phyloP scores from a whole-genome alignment of 768 basidiomycete species.

The Grammothele lineata region DNA sequence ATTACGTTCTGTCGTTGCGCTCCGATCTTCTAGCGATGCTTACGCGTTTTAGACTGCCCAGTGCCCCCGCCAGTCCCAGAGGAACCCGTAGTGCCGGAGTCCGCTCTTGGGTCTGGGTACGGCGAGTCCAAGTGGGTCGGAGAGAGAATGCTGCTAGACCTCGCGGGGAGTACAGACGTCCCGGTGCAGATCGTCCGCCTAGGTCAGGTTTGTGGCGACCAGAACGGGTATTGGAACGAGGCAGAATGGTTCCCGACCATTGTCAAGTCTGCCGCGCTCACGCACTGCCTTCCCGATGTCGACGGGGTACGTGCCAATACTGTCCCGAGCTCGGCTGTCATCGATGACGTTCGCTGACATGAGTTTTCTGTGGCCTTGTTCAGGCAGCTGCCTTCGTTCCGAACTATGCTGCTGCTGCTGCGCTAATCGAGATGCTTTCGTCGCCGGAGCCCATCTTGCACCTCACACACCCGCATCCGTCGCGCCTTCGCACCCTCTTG shows the following conservation, averaged over 20 bases:
- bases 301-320: not conserved
- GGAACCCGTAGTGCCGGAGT: not conserved
- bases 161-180: slow-evolving; percentile 15
- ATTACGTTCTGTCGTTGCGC: not conserved
- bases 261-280: slow-evolving; percentile 16
- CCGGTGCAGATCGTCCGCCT: slow-evolving; percentile 25
- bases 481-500: slow-evolving; percentile 19
- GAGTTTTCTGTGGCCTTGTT: too few relatives aligned
- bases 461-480: slow-evolving; percentile 23
- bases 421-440: slow-evolving; percentile 22
- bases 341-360: not conserved
- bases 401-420: slow-evolving; percentile 21
- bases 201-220: slow-evolving; percentile 33
- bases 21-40: not conserved
- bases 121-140: slow-evolving; percentile 31
- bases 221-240: slow-evolving; percentile 30
- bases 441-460: slow-evolving; percentile 12
- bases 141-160: slow-evolving; percentile 19
- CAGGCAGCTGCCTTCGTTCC: slow-evolving; percentile 25
- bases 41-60: not conserved
- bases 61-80: slow-evolving; percentile 4
- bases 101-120: slow-evolving; percentile 27
- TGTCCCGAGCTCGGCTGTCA: too few relatives aligned
- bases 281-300: not conserved
- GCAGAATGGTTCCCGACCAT: slow-evolving; percentile 36